Evolutionary conservation across 2,329 filamentous ascomycete species (phyloP).

Genomic region (Colletotrichum chrysophilum): DNA sequence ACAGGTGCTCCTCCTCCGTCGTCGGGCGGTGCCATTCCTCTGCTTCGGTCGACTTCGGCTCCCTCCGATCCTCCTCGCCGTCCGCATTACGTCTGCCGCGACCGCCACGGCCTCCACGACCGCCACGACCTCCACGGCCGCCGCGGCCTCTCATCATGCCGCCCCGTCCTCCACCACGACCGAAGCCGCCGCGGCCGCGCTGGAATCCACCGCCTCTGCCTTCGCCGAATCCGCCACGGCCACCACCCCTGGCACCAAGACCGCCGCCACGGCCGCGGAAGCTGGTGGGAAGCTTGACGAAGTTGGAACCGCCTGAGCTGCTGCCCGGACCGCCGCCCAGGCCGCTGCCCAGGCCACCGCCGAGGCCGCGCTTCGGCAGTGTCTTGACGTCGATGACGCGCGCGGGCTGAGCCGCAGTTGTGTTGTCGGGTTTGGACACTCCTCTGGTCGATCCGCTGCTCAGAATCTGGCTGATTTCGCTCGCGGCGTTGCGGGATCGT

Average conservation of each 20-base stretch:
- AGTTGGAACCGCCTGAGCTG: neutral
- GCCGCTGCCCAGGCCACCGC: neutral
- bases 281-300: conserved; percentile 14
- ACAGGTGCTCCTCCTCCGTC: conserved; percentile 29
- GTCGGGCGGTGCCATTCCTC: conserved; percentile 19
- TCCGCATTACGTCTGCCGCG: conserved; percentile 22
- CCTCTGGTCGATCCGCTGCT: conserved; percentile 8
- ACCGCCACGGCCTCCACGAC: conserved; percentile 25
- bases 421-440: neutral
- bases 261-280: conserved; percentile 7
- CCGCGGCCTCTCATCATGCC: conserved; percentile 21
- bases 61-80: conserved; percentile 7
- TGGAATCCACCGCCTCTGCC: neutral
- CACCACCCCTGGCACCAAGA: conserved; percentile 19
- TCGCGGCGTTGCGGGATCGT: conserved; percentile 37
- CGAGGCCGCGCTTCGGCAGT: conserved; percentile 31
- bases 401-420: neutral
- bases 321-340: neutral
- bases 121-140: neutral
- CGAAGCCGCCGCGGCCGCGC: neutral
- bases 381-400: conserved; percentile 42
- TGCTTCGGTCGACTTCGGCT: neutral
- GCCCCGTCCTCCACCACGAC: conserved; percentile 17
- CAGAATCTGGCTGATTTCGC: conserved; percentile 36
- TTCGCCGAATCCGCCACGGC: conserved; percentile 22